Conservation (phyloP, 2,329 filamentous ascomycete genomes). For the Penicillium corylophilum region DNA sequence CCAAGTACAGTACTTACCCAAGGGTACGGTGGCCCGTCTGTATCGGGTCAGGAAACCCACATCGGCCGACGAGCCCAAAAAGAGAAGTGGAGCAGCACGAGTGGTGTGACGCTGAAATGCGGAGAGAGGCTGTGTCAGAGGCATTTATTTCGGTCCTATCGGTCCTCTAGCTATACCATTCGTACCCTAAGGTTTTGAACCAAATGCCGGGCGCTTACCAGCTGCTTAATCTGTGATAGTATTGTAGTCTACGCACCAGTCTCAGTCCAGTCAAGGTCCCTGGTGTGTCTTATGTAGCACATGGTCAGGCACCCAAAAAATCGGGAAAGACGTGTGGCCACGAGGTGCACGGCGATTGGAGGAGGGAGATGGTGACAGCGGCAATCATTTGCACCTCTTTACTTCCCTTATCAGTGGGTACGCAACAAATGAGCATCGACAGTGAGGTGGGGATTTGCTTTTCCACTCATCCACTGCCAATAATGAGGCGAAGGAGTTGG, state of each 20-base stretch:
- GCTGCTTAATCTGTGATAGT: neutral
- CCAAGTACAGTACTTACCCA: slow-evolving; percentile 2
- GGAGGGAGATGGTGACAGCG: slow-evolving; percentile 23
- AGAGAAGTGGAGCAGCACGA: slow-evolving; percentile 12
- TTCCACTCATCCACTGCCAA: neutral
- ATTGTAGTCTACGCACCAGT: neutral
- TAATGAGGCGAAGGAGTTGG: neutral
- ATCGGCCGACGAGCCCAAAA: slow-evolving; percentile 14
- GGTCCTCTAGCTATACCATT: too few species aligned
- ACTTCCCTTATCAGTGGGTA: slow-evolving; percentile 20
- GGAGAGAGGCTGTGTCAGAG: slow-evolving; percentile 7
- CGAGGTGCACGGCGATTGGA: slow-evolving; percentile 23
- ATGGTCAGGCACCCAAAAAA: neutral
- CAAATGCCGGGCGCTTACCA: neutral
- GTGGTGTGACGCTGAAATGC: slow-evolving; percentile 18
- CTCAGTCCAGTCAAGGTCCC: neutral
- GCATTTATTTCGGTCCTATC: neutral
- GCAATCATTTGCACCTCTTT: slow-evolving; percentile 22
- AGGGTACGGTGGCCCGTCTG: slow-evolving; percentile 6
- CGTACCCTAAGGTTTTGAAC: too few species aligned
- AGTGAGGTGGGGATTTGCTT: neutral
- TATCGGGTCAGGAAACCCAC: slow-evolving; percentile 7
- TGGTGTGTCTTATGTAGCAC: neutral
- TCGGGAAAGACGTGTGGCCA: slow-evolving; percentile 17
- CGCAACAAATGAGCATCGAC: slow-evolving; percentile 8